Percentiles rank a stretch among this genome's conserved stretches.
phyloP scores from a whole-genome alignment of 257 asterid genomes.

The Voacanga thouarsii region DNA sequence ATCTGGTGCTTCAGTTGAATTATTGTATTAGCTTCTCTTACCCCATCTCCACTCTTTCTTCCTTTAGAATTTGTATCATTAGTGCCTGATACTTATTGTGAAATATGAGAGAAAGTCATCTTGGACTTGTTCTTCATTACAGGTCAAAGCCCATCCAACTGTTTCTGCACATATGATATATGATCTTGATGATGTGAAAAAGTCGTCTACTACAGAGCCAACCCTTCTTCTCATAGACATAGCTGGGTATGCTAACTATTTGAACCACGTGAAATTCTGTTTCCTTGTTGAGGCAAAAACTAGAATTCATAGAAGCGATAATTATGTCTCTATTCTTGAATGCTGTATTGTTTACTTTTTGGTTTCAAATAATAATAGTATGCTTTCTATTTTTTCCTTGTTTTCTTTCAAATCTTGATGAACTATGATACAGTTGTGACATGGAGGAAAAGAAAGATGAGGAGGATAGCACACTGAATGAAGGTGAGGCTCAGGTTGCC shows the following conservation, averaged over 20 bases:
- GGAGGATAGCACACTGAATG: conserved; percentile 88
- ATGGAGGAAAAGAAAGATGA: conserved; percentile 98
- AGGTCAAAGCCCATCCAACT: conserved; percentile 89
- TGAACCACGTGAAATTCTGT: conserved; percentile 1
- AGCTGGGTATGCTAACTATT: conserved; percentile 58
- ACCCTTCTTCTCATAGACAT: conserved; percentile 87
- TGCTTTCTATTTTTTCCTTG: neutral
- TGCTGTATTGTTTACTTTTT: neutral
- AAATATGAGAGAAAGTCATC: conserved; percentile 1
- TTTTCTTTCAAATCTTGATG: neutral
- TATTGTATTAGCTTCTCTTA: neutral
- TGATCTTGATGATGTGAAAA: conserved; percentile 76
- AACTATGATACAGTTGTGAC: conserved; percentile 59
- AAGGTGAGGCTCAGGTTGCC: conserved; percentile 92
- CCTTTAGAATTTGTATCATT: neutral
- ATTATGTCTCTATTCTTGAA: neutral
- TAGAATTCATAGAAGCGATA: neutral
- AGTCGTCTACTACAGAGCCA: conserved; percentile 74
- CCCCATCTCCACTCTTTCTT: neutral
- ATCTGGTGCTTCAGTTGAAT: conserved; percentile 13
- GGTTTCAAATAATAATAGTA: neutral
- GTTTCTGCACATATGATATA: conserved; percentile 73
- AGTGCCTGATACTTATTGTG: neutral
- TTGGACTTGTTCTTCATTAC: conserved; percentile 12
- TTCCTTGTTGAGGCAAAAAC: conserved; percentile 1